A percentile compares a stretch with the other conserved stretches of the same genome.
Evolutionary conservation across 1,284 basidiomycete species (phyloP).

Genomic region (Trichosporon inkin): DNA sequence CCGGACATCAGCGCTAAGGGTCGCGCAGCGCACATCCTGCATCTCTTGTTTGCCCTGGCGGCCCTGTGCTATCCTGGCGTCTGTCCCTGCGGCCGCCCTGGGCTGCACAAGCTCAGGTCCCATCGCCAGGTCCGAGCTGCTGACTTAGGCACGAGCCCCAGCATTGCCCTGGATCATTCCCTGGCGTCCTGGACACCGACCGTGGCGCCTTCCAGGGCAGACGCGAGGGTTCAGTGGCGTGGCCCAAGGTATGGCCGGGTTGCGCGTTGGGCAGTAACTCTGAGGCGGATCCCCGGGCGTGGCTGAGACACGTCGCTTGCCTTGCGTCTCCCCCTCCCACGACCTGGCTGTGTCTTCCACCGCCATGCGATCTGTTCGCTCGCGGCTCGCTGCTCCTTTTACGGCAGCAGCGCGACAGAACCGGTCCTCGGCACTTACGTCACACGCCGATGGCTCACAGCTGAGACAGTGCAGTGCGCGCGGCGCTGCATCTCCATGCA

Average conservation of each 20-base stretch:
- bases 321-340: neutral
- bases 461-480: neutral
- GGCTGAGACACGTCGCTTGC: conserved; percentile 22
- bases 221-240: too few relatives aligned
- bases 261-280: neutral
- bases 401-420: conserved; percentile 13
- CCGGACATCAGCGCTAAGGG: too few relatives aligned
- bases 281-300: conserved; percentile 12
- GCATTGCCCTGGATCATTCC: too few relatives aligned
- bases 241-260: neutral
- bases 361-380: neutral
- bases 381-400: neutral
- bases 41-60: too few relatives aligned
- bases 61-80: too few relatives aligned
- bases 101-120: too few relatives aligned
- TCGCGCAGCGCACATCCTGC: too few relatives aligned
- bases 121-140: too few relatives aligned
- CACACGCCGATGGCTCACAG: conserved; percentile 15
- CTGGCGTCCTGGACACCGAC: too few relatives aligned
- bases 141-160: too few relatives aligned
- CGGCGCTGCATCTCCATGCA: neutral
- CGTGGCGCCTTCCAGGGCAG: too few relatives aligned
- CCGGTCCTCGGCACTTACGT: conserved; percentile 19
- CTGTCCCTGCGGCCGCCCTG: too few relatives aligned
- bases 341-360: neutral